Evolutionary conservation across 2,329 filamentous ascomycete genomes (phyloP), one percentile per base, ranked within the genome.

Genomic region (Elsinoe arachidis): DNA sequence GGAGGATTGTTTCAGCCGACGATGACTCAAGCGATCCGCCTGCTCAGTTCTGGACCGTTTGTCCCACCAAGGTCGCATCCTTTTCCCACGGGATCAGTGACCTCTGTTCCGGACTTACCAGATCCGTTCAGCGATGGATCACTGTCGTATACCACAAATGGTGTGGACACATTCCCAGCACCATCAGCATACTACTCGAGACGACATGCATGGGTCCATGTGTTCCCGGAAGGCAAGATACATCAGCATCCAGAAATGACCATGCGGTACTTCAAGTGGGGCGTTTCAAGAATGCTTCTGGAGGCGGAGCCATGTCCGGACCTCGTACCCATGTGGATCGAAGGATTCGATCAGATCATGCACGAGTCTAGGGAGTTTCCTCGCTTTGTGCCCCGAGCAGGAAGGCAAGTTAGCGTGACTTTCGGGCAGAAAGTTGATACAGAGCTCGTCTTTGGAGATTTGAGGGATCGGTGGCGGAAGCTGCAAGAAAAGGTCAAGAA

Each of bases 191-290:
- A 87, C 69, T 71, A 81, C 1, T 79, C 74, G 61, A 85, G 90
- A 65, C 83, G 82, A 46, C 80, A 88, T 70, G 82, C 83, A 44
- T 99, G 93, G 93, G 77, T 99, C 3, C 93, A 99, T 71, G 86
- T 97, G 56, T 97, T 97, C 71, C 93, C 93, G 11, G 93, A 99
- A 73, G 93, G 90, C 49, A 90, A 88, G 71, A 90, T 96, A 46
- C 91, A 97, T 72, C 93, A 99, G 73, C 85, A 90, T 63, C 81
- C 86, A 1, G 76, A 84, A 41, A 83, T 84, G 65, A 83, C 85
- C 6, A 85, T 97, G 78, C 87, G 93, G 30, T 99, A 99, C 74
- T 97, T 97, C 81, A 96, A 96, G 76, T 99, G 93, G 93, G 93
- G 93, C 1, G 79, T 97, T 1, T 90, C 92, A 5, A 83, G 93